phyloP scores from a whole-genome alignment of 345 rosid species.

The Dipteronia dyeriana region DNA sequence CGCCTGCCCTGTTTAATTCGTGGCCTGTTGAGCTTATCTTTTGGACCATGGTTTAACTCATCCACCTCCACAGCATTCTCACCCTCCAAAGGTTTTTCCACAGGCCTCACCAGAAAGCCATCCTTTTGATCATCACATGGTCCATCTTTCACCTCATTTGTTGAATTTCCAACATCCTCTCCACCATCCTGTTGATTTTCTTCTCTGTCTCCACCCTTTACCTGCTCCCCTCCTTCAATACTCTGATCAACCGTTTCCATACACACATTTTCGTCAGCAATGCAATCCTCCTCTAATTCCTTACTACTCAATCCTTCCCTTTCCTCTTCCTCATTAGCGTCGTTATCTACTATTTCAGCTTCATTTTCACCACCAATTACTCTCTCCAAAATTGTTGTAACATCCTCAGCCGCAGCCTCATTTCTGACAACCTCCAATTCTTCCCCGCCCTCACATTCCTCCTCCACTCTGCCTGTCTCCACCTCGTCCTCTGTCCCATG shows the following conservation, averaged over 20 bases:
- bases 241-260: slow-evolving; percentile 26
- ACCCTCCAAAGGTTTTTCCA: slow-evolving; percentile 41
- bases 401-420: slow-evolving; percentile 21
- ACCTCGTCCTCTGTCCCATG: slow-evolving; percentile 34
- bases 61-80: slow-evolving; percentile 32
- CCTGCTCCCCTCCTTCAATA: slow-evolving; percentile 19
- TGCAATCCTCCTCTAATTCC: slow-evolving; percentile 29
- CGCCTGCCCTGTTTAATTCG: slow-evolving; percentile 74
- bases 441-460: slow-evolving; percentile 31
- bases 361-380: slow-evolving; percentile 25
- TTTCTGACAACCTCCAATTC: slow-evolving; percentile 14
- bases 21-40: slow-evolving; percentile 40
- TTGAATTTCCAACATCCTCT: slow-evolving; percentile 25
- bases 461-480: slow-evolving; percentile 18
- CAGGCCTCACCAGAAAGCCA: slow-evolving; percentile 33
- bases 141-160: slow-evolving; percentile 37
- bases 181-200: slow-evolving; percentile 25
- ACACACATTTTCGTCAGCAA: slow-evolving; percentile 28
- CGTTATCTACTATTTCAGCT: slow-evolving; percentile 24
- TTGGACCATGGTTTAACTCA: slow-evolving; percentile 32
- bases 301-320: slow-evolving; percentile 26
- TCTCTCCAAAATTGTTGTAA: slow-evolving; percentile 14
- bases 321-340: slow-evolving; percentile 36
- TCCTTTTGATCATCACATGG: slow-evolving; percentile 32
- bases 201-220: slow-evolving; percentile 25